Percentiles rank a stretch among this genome's conserved stretches.
Evolutionary conservation across 768 basidiomycete genomes (phyloP).

Genomic region (Leccinum obscurum): DNA sequence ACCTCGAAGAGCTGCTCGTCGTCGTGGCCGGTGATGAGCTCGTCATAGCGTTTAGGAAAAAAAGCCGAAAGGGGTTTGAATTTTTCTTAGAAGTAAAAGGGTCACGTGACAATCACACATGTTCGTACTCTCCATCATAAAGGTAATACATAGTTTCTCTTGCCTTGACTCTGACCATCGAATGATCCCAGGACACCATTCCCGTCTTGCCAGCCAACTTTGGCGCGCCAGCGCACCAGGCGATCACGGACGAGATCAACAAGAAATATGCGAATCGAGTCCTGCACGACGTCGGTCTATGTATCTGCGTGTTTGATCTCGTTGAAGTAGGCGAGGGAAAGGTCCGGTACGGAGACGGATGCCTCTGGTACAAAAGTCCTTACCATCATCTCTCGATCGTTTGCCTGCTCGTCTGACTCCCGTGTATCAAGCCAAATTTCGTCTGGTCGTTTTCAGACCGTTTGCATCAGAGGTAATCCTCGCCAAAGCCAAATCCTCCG

Average conservation of each 20-base stretch:
- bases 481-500: slow-evolving; percentile 85
- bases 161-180: not conserved
- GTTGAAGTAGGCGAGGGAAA: slow-evolving; percentile 87
- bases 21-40: slow-evolving; percentile 3
- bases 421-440: slow-evolving; percentile 66
- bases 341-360: slow-evolving; percentile 92
- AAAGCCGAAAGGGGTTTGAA: not conserved
- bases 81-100: slow-evolving; percentile 2
- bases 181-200: slow-evolving; percentile 72
- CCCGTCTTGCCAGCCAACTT: slow-evolving; percentile 89
- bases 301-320: slow-evolving; percentile 88
- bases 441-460: slow-evolving; percentile 89
- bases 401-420: slow-evolving; percentile 4
- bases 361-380: slow-evolving; percentile 90
- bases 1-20: slow-evolving; percentile 28
- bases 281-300: slow-evolving; percentile 88
- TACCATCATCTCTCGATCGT: not conserved
- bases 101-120: slow-evolving; percentile 32
- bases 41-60: slow-evolving; percentile 16
- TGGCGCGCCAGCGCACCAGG: slow-evolving; percentile 71
- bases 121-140: slow-evolving; percentile 50
- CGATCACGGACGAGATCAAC: slow-evolving; percentile 84
- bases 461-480: slow-evolving; percentile 88
- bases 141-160: slow-evolving; percentile 23
- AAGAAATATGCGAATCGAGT: slow-evolving; percentile 95